Evolutionary conservation across 2,329 filamentous ascomycete genomes (phyloP).

Genomic region (Calonectria ilicicola): DNA sequence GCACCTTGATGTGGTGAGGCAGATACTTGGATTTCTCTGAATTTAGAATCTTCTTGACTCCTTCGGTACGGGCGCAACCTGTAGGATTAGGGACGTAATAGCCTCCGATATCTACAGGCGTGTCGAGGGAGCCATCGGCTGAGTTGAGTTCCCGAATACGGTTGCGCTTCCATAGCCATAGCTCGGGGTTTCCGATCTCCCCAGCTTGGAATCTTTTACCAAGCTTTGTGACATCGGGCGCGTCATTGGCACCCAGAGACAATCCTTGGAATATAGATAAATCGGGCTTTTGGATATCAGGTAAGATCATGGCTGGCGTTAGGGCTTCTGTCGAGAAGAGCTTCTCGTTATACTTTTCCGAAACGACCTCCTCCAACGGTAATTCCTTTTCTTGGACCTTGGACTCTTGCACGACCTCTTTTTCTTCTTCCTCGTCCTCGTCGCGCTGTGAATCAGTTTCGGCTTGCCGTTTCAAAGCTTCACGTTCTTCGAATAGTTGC

Average conservation of each 20-base stretch:
- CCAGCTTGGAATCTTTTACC: conserved; percentile 59
- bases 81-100: conserved; percentile 89
- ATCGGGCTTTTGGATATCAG: conserved; percentile 59
- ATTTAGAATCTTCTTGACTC: conserved; percentile 94
- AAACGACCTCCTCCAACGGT: conserved; percentile 46
- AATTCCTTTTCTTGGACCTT: conserved; percentile 35
- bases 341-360: conserved; percentile 60
- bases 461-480: conserved; percentile 69
- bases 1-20: conserved; percentile 96
- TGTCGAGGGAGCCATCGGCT: conserved; percentile 38
- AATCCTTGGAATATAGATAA: conserved; percentile 59
- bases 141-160: conserved; percentile 68
- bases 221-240: conserved; percentile 62
- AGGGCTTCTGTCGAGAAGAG: conserved; percentile 63
- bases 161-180: conserved; percentile 70
- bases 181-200: conserved; percentile 61
- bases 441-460: conserved; percentile 55
- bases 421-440: conserved; percentile 56
- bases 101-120: conserved; percentile 64
- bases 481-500: conserved; percentile 76
- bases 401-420: conserved; percentile 35
- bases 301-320: conserved; percentile 57
- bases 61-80: conserved; percentile 91
- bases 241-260: conserved; percentile 57
- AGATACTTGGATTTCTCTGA: conserved; percentile 98